Evolutionary conservation across 225 moss, liverwort and hornwort species (phyloP), one percentile per base, ranked within the genome.

Genomic region (Lunularia cruciata): DNA sequence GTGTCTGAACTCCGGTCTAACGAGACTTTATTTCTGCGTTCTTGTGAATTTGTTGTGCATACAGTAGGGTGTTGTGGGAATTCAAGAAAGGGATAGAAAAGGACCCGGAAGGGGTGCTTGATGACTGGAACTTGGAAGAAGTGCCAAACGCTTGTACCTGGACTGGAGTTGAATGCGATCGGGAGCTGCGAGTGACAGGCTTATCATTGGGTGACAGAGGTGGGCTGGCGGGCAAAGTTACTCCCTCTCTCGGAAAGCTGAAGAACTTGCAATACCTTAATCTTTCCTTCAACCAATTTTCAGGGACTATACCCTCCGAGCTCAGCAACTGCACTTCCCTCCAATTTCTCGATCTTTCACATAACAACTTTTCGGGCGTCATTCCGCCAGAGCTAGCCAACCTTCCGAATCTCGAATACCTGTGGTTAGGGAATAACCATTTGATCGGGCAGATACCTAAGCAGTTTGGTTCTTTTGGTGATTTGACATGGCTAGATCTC

Each of bases 111-210:
- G 73, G 78, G 51, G 66, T 49, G 49, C 49, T 66, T 47, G 33
- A 48, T 20, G 66, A 66, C 64, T 32, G 57, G 39, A 56, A 69
- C 37, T 37, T 45, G 2, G 68, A 36, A 11, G 40, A 11, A 32
- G 31, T 39, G 27, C 57, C 73, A 8, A 37, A 52, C 42, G 64
- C 52, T 35, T 78, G 78, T 43, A 47, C 28, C 5, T 78, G 78
- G 73, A 63, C 6, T 8, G 73, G 78, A 32, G 63, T 78, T 2
- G 22, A 23, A 35, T 78, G 78, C 78, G 72, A 77, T 47, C 39
- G 13, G 27, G 47, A 59, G 31, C 61, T 47, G 47, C 61, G 69
- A 13, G 73, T 78, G 11, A 49, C 38, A 19, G 47, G 54, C 13
- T 62, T 78, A 60, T 10, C 68, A 4, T 32, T 80, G 26, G 26